Conservation (phyloP, 2,329 filamentous ascomycete genomes). For the Fusarium armeniacum region DNA sequence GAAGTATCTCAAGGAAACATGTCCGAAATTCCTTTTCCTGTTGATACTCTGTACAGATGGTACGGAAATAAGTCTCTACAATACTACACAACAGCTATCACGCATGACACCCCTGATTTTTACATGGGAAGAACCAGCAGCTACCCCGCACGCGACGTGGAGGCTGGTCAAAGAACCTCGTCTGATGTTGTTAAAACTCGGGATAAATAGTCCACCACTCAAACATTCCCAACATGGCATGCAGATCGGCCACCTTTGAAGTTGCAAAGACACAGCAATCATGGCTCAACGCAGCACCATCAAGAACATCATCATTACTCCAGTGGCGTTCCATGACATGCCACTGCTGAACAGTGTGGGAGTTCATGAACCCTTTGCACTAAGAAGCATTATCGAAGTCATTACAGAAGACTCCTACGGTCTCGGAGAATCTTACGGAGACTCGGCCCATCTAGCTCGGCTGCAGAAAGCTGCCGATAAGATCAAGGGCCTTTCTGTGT, state of each 20-base stretch:
- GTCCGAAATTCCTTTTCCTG: slow-evolving; percentile 31
- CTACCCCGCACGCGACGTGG: slow-evolving; percentile 20
- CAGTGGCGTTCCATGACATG: slow-evolving; percentile 62
- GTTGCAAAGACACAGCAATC: slow-evolving; percentile 8
- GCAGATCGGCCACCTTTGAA: background rate
- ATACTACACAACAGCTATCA: slow-evolving; percentile 3
- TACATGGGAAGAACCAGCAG: slow-evolving; percentile 1
- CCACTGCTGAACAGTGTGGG: slow-evolving; percentile 60
- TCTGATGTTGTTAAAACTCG: slow-evolving; percentile 1
- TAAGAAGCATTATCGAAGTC: slow-evolving; percentile 59
- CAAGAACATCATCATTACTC: slow-evolving; percentile 58
- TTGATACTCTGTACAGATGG: slow-evolving; percentile 9
- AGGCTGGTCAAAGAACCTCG: background rate
- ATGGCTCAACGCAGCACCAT: slow-evolving; percentile 53
- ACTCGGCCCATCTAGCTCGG: slow-evolving; percentile 55
- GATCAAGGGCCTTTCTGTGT: slow-evolving; percentile 52
- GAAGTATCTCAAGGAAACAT: slow-evolving; percentile 10
- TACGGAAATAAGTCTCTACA: slow-evolving; percentile 25
- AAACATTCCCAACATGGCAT: slow-evolving; percentile 20
- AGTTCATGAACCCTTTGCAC: slow-evolving; percentile 59
- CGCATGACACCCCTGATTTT: background rate
- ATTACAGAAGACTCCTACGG: slow-evolving; percentile 55
- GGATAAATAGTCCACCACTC: slow-evolving; percentile 41
- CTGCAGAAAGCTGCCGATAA: slow-evolving; percentile 52
- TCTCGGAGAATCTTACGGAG: slow-evolving; percentile 59